Percentiles rank a stretch among this genome's conserved stretches.
Conservation (phyloP, 495 filamentous ascomycete genomes). For the Trichoderma parareesei region DNA sequence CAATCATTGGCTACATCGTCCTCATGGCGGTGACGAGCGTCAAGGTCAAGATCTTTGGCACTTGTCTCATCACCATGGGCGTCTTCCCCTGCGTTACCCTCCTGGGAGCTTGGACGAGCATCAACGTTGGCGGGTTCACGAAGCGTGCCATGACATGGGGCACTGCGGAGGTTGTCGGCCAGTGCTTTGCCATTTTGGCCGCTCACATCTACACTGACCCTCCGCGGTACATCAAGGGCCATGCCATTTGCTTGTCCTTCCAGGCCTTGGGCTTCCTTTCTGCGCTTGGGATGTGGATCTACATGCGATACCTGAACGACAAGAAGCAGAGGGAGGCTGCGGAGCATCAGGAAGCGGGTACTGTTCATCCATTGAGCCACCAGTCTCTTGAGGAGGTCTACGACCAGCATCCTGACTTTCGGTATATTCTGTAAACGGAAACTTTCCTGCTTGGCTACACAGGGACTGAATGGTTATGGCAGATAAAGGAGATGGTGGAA, state of each 20-base stretch:
- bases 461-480: too few relatives aligned
- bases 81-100: neutral
- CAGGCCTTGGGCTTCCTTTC: too few relatives aligned
- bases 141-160: neutral
- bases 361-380: neutral
- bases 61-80: neutral
- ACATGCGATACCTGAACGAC: neutral
- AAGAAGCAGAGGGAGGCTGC: neutral
- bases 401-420: neutral
- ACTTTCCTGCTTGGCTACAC: too few relatives aligned
- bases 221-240: neutral
- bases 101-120: neutral
- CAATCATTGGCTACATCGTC: neutral
- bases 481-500: too few relatives aligned
- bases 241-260: neutral
- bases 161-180: neutral
- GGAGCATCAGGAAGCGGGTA: neutral
- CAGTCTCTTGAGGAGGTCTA: neutral
- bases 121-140: neutral
- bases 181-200: neutral
- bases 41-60: neutral
- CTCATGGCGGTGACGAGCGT: neutral
- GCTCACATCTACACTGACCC: conserved; percentile 3
- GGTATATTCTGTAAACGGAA: too few relatives aligned
- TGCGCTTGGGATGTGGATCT: too few relatives aligned